A percentile compares a stretch with the other conserved stretches of the same genome.
Conservation (phyloP, 345 rosid genomes). For the Eucalyptus decipiens region DNA sequence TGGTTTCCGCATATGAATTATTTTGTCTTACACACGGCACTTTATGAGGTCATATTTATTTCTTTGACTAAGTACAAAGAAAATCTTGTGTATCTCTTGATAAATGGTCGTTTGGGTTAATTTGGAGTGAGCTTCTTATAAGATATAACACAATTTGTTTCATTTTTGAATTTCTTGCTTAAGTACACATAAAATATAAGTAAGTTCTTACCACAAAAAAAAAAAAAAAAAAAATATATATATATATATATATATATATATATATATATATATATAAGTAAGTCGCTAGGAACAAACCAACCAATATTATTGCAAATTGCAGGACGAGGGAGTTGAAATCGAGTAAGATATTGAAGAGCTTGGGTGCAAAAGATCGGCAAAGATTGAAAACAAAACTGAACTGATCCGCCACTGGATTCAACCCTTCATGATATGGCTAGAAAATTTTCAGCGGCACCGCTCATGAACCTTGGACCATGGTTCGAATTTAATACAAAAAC, state of each 20-base stretch:
- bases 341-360: background rate
- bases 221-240: too few relatives aligned
- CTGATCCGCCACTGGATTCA: background rate
- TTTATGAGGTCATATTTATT: background rate
- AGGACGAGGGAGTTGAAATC: too few relatives aligned
- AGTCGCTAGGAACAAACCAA: background rate
- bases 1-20: too few relatives aligned
- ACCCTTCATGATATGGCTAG: background rate
- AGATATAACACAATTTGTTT: background rate
- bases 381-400: background rate
- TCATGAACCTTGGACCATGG: too few relatives aligned
- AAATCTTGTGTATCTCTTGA: background rate
- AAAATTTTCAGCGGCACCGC: too few relatives aligned
- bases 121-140: background rate
- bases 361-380: background rate
- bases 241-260: too few relatives aligned
- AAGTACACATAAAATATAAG: background rate
- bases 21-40: too few relatives aligned
- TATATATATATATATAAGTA: too few relatives aligned
- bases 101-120: background rate
- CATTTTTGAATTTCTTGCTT: background rate
- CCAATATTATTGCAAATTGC: background rate
- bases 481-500: too few relatives aligned
- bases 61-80: background rate
- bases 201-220: too few relatives aligned